Conservation (phyloP, 2,329 filamentous ascomycete species). For the Phoma sp. region DNA sequence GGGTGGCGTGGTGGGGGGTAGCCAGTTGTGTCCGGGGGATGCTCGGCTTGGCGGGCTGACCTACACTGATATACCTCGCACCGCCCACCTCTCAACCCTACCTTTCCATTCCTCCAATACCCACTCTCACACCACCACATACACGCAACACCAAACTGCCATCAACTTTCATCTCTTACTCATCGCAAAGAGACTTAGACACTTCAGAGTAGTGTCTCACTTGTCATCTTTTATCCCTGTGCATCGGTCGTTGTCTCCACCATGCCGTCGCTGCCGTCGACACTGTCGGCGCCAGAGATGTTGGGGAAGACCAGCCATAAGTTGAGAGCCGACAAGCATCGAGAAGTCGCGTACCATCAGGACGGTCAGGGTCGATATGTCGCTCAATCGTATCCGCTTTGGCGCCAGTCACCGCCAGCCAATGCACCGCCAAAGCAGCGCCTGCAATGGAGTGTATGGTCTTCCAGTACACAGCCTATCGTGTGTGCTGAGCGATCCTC, state of each 20-base stretch:
- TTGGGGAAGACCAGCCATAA: background rate
- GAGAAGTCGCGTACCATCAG: constrained; percentile 31
- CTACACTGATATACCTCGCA: constrained; percentile 33
- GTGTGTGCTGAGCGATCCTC: too few relatives aligned
- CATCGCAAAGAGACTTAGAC: background rate
- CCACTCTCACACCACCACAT: constrained; percentile 5
- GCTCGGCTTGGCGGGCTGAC: constrained; percentile 27
- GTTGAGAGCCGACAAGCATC: constrained; percentile 18
- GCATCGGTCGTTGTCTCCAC: background rate
- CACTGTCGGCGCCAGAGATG: background rate
- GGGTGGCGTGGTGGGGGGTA: constrained; percentile 13
- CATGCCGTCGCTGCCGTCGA: constrained; percentile 32
- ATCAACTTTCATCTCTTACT: constrained; percentile 2
- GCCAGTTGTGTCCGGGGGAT: constrained; percentile 16
- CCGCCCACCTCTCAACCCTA: constrained; percentile 24
- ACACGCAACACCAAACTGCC: constrained; percentile 6
- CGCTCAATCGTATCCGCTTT: constrained; percentile 26
- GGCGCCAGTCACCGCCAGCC: background rate
- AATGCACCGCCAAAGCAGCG: background rate
- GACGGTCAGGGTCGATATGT: constrained; percentile 32
- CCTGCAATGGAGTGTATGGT: background rate
- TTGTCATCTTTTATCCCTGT: background rate
- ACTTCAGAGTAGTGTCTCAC: background rate
- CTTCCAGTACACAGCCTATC: background rate
- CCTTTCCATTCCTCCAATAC: constrained; percentile 13